Evolutionary conservation across 1,139 yeast genomes (phyloP).

Genomic region (Kurtzmaniella quercitrusa): DNA sequence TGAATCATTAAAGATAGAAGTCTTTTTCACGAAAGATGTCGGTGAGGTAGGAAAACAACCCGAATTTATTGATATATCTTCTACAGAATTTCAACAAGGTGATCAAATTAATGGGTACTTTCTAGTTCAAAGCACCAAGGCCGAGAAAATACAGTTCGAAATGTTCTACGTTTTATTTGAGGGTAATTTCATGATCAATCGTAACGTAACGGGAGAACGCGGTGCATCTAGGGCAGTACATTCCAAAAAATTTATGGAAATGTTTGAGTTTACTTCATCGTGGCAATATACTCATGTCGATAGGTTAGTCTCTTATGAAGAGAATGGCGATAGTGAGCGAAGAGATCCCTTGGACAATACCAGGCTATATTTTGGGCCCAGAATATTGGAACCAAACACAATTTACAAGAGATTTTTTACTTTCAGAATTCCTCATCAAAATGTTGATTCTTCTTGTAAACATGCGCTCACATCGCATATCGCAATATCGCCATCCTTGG

Average conservation of each 20-base stretch:
- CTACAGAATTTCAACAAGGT: slow-evolving; percentile 37
- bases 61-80: slow-evolving; percentile 27
- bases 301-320: slow-evolving; percentile 25
- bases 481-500: slow-evolving; percentile 37
- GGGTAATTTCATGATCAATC: slow-evolving; percentile 26
- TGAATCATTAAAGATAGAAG: slow-evolving; percentile 24
- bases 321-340: slow-evolving; percentile 20
- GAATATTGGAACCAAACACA: slow-evolving; percentile 33
- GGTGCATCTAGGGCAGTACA: slow-evolving; percentile 23
- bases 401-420: slow-evolving; percentile 43
- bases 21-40: slow-evolving; percentile 33
- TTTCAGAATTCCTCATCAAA: slow-evolving; percentile 37
- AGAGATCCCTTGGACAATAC: slow-evolving; percentile 42
- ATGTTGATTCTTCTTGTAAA: slow-evolving; percentile 39
- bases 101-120: slow-evolving; percentile 39
- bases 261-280: slow-evolving; percentile 42
- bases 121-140: slow-evolving; percentile 24
- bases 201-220: slow-evolving; percentile 22
- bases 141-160: slow-evolving; percentile 29
- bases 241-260: slow-evolving; percentile 33
- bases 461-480: slow-evolving; percentile 34
- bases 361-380: slow-evolving; percentile 28
- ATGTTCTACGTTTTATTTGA: slow-evolving; percentile 41
- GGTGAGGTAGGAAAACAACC: slow-evolving; percentile 27
- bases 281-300: slow-evolving; percentile 30